Base-by-base conservation (phyloP, 2,329 filamentous ascomycete genomes). In the Botryotinia calthae region DNA sequence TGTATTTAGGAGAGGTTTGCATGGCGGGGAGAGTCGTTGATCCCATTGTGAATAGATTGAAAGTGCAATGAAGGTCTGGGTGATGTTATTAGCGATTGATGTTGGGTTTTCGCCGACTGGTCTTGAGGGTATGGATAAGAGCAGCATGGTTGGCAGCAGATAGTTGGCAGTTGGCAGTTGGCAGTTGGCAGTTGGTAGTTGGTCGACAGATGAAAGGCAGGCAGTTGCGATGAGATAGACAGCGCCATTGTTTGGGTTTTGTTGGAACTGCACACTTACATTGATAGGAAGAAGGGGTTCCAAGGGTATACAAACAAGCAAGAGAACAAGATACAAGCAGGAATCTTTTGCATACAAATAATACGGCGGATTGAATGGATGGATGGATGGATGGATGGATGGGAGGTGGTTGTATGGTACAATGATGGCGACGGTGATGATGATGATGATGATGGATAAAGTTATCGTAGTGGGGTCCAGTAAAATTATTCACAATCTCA, bases 1-100 rank as follows among this genome's bases (percentile, higher is more conserved):
- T 95, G 85, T 93, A 93, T 84, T 94, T 92, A 69, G 95, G 95
- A 81, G 92, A 90, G 73, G 86, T 89, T 79, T 85, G 85, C 82
- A 91, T 84, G 62, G 89, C 89, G 72, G 88, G 88, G 40, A 88
- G 87, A 73, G 79, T 81, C 73, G 80, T 77, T 73, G 79, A 75
- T 77, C 80, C 79, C 64, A 74, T 65, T 61, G 78, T 75, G 66
- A 46, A 16, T 44, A 34, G 25, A 16, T 31, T 58, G 51, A 8
- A 12, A 7, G 28, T 4, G 22, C 20, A 31, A 37, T 40, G 14
- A 28, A 48, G 37, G 31, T 44, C 69, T 66, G 28, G 34, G 7
- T 28, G n/a, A 18, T 46, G 6, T n/a, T 34, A 46, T 66, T 65
- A 54, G 70, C 20, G n/a, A 34, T 31, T 64, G 68, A 64, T 28